phyloP scores from a whole-genome alignment of 345 rosid genomes.

The Aurinia saxatilis region DNA sequence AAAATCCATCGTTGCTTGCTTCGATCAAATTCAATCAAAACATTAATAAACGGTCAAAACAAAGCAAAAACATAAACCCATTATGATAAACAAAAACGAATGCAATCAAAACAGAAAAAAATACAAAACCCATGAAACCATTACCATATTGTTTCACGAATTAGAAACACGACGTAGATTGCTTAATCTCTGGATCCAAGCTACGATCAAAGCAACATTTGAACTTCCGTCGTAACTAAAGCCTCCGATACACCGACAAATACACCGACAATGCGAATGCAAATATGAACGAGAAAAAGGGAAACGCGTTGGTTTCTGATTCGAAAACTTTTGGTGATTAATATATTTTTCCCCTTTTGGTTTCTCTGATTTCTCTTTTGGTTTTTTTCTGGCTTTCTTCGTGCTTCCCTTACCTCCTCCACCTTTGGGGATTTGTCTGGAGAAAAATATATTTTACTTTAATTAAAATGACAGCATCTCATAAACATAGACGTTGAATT shows the following conservation, averaged over 20 bases:
- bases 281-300: slow-evolving; percentile 4
- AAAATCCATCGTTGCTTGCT: neutral
- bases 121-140: slow-evolving; percentile 1
- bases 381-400: slow-evolving; percentile 26
- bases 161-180: slow-evolving; percentile 9
- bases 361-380: neutral
- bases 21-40: neutral
- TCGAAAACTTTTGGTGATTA: neutral
- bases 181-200: slow-evolving; percentile 8
- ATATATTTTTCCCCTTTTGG: too few relatives aligned
- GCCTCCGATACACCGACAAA: slow-evolving; percentile 13
- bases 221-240: slow-evolving; percentile 1
- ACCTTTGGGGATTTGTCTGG: slow-evolving; percentile 23
- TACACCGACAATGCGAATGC: slow-evolving; percentile 19
- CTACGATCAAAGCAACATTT: slow-evolving; percentile 22
- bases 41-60: slow-evolving; percentile 3
- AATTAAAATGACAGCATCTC: slow-evolving; percentile 26
- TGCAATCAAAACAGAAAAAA: neutral
- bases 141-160: slow-evolving; percentile 24
- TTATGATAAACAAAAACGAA: neutral
- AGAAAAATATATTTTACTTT: slow-evolving; percentile 20
- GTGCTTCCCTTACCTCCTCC: slow-evolving; percentile 31
- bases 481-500: slow-evolving; percentile 27
- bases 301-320: slow-evolving; percentile 13
- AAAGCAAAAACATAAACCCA: neutral